Evolutionary conservation across 2,329 filamentous ascomycete genomes (phyloP).

Genomic region (Fusarium sacchari): DNA sequence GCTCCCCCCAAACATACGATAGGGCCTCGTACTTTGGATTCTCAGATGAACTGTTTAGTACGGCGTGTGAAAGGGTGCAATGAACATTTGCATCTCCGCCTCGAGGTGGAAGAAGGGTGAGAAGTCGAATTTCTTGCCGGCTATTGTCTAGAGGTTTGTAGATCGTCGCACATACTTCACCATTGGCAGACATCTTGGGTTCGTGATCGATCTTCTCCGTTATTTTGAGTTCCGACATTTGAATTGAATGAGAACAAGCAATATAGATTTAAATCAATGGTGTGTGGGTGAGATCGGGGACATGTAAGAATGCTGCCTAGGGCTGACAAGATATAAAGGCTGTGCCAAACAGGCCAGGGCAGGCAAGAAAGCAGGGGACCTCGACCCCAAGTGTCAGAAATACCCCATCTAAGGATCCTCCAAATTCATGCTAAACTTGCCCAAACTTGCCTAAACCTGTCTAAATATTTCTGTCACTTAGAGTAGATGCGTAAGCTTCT

Average conservation of each 20-base stretch:
- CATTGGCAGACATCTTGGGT: background rate
- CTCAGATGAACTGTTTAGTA: background rate
- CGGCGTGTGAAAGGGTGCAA: background rate
- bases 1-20: slow-evolving; percentile 29
- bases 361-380: background rate
- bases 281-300: background rate
- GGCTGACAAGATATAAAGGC: background rate
- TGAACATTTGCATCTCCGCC: background rate
- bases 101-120: background rate
- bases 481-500: fast-evolving
- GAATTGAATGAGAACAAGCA: background rate
- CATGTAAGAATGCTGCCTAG: background rate
- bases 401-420: background rate
- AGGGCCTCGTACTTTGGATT: slow-evolving; percentile 16
- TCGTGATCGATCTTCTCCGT: fast-evolving
- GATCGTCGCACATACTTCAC: background rate
- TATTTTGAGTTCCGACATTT: background rate
- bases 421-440: background rate
- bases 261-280: no score
- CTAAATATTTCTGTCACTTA: background rate
- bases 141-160: background rate
- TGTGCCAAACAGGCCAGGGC: background rate
- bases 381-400: background rate
- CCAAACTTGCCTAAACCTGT: background rate
- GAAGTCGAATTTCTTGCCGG: slow-evolving; percentile 4